Conservation (phyloP, 257 asterid species). For the Linaria vulgaris region DNA sequence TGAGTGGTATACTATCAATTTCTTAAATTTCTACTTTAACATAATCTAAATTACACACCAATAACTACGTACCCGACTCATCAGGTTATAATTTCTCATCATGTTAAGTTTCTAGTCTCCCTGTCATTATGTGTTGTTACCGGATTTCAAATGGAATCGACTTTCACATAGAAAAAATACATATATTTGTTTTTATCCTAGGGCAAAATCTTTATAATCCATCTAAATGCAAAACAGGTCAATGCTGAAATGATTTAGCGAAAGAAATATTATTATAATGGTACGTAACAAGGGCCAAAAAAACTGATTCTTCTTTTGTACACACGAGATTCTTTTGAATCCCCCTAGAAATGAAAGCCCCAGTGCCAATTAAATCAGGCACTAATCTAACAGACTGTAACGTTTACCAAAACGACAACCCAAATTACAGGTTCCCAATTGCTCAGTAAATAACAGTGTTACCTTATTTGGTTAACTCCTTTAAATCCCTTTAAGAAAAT, state of each 20-base stretch:
- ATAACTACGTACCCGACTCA: too few relatives aligned
- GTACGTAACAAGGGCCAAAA: background rate
- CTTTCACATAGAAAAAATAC: too few relatives aligned
- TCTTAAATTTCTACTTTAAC: too few relatives aligned
- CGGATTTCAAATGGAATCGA: too few relatives aligned
- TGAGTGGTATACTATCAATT: too few relatives aligned
- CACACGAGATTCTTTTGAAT: conserved; percentile 10
- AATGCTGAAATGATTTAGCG: conserved; percentile 42
- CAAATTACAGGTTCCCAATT: conserved; percentile 43
- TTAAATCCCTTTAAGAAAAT: conserved; percentile 31
- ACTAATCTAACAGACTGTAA: conserved; percentile 30
- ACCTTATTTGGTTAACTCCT: conserved; percentile 55
- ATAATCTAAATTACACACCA: too few relatives aligned
- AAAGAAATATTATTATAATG: conserved; percentile 27
- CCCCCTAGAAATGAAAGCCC: background rate
- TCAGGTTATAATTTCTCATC: too few relatives aligned
- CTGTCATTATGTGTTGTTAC: too few relatives aligned
- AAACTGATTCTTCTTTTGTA: conserved; percentile 4
- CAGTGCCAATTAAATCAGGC: background rate
- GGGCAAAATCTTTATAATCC: conserved; percentile 3
- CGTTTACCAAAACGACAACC: conserved; percentile 26
- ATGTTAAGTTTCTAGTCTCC: too few relatives aligned
- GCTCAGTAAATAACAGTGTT: conserved; percentile 42
- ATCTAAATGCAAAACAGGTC: conserved; percentile 25
- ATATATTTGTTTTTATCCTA: too few relatives aligned